Conservation (phyloP, 768 basidiomycete species). For the Inosperma sp. region DNA sequence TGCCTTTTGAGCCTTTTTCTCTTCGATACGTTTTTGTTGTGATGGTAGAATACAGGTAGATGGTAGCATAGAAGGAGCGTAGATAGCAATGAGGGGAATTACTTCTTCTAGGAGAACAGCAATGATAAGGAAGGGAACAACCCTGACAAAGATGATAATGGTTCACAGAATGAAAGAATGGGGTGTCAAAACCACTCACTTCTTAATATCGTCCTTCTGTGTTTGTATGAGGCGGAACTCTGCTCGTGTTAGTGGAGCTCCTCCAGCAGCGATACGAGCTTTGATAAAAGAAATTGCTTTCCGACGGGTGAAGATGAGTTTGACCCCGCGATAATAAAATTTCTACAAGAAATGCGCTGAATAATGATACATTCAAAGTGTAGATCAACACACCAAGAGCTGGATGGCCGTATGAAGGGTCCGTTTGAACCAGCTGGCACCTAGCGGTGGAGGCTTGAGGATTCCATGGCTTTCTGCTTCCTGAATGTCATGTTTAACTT, state of each 20-base stretch:
- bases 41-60: conserved; percentile 84
- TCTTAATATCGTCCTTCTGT: conserved; percentile 63
- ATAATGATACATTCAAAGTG: background rate
- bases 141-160: conserved; percentile 41
- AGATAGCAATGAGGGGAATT: conserved; percentile 79
- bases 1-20: conserved; percentile 48
- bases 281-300: conserved; percentile 50
- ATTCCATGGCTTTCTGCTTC: conserved; percentile 68
- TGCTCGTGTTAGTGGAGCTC: conserved; percentile 56
- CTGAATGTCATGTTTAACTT: conserved; percentile 56
- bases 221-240: conserved; percentile 67
- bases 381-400: conserved; percentile 33
- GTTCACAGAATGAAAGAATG: conserved; percentile 12
- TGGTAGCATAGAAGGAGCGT: conserved; percentile 78
- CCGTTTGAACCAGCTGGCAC: conserved; percentile 52
- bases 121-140: conserved; percentile 75
- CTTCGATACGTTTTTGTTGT: conserved; percentile 63
- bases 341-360: conserved; percentile 41
- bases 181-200: conserved; percentile 40
- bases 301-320: conserved; percentile 62
- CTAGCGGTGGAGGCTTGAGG: conserved; percentile 57
- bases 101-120: conserved; percentile 74
- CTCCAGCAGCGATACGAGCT: conserved; percentile 54
- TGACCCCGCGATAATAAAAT: conserved; percentile 80
- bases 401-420: conserved; percentile 46